These are phyloP conservation scores for Kwoniella pini DNA, from an alignment of 768 basidiomycete genomes.

Conservation along the genomic window DNA sequence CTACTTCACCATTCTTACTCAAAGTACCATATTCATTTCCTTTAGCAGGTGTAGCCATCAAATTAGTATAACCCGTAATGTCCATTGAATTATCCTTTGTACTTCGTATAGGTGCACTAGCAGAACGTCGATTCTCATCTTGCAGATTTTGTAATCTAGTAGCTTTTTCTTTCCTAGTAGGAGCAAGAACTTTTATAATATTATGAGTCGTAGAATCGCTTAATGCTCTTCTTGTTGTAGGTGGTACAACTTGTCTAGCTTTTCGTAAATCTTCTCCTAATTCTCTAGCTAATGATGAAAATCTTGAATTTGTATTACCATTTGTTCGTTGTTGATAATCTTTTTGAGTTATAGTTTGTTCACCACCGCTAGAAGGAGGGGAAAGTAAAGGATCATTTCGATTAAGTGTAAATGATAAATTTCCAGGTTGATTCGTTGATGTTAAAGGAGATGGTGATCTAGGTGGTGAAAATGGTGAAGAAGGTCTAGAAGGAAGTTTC, in stretches of 20 bases:
- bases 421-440: slow-evolving; percentile 22
- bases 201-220: slow-evolving; percentile 38
- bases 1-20: slow-evolving; percentile 44
- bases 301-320: slow-evolving; percentile 5
- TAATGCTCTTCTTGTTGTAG: slow-evolving; percentile 20
- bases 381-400: slow-evolving; percentile 37
- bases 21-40: slow-evolving; percentile 35
- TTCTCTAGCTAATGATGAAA: slow-evolving; percentile 19
- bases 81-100: slow-evolving; percentile 29
- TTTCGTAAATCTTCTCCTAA: slow-evolving; percentile 15
- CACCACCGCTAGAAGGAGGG: slow-evolving; percentile 30
- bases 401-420: slow-evolving; percentile 40
- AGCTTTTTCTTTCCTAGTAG: background rate
- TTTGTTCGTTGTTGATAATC: background rate
- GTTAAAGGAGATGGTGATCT: slow-evolving; percentile 48
- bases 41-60: slow-evolving; percentile 53
- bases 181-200: slow-evolving; percentile 5
- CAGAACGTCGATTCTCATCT: slow-evolving; percentile 16
- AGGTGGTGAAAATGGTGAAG: slow-evolving; percentile 46
- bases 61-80: slow-evolving; percentile 49
- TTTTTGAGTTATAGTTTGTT: slow-evolving; percentile 7
- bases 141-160: slow-evolving; percentile 7
- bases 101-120: slow-evolving; percentile 30
- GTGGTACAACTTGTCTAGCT: background rate
- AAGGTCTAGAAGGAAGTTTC: slow-evolving; percentile 25